phyloP scores from a whole-genome alignment of 148 eudicot species.

The Fagopyrum esculentum region DNA sequence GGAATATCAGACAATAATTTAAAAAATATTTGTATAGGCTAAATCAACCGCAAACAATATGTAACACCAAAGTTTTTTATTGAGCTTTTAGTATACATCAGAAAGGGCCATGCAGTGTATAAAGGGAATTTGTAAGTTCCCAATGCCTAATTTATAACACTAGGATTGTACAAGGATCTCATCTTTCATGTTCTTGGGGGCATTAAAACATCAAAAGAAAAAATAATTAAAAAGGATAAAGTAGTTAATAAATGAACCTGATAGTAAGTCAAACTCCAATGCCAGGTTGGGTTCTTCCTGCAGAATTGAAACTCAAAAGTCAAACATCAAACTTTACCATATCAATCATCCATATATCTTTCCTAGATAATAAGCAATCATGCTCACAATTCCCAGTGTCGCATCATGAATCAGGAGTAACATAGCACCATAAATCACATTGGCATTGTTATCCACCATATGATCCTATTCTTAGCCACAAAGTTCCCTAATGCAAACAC shows the following conservation, averaged over 20 bases:
- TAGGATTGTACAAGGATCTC: background rate
- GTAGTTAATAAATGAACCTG: slow-evolving; percentile 9
- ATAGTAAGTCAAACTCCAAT: slow-evolving; percentile 9
- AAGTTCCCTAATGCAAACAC: background rate
- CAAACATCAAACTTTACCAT: background rate
- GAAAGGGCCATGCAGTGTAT: background rate
- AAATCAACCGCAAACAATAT: background rate
- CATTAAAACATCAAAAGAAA: background rate
- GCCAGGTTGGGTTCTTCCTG: slow-evolving; percentile 2
- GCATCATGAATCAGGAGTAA: background rate
- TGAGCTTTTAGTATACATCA: background rate
- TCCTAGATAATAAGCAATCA: background rate
- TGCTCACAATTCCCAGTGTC: background rate
- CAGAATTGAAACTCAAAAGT: background rate
- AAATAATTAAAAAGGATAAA: background rate
- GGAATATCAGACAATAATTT: background rate
- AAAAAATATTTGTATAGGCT: background rate
- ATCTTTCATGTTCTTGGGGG: background rate
- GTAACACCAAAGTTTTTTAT: background rate
- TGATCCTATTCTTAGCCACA: background rate
- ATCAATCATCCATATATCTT: background rate
- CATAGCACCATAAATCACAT: background rate
- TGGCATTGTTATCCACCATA: background rate
- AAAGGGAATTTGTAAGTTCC: background rate
- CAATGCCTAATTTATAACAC: background rate